Base-by-base conservation (phyloP, 768 basidiomycete genomes). In the Rhodotorula taiwanensis region DNA sequence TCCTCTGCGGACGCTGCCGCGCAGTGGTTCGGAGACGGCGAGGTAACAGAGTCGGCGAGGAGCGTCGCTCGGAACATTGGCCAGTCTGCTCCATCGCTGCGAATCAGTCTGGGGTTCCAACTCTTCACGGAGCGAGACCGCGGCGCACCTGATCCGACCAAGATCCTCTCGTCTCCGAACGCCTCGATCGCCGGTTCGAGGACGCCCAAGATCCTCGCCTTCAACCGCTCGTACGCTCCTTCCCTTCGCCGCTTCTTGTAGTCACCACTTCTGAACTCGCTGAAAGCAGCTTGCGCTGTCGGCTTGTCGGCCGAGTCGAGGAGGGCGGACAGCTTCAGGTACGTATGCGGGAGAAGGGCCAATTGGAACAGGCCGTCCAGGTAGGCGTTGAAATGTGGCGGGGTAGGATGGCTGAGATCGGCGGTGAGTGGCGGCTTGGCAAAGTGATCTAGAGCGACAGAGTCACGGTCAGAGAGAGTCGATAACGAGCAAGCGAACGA, bases 181-280 rank as follows among this genome's bases (percentile, higher is more conserved):
- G 67, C 67, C 53, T 69, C 67, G n/a, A 69, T 23, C 23, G 59
- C 59, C 0, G 67, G 67, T n/a, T 64, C 67, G 21, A 69, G 31
- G 23, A 61, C 64, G 2, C 39, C 50, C 13, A 49, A 1, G 27
- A 69, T 39, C 41, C 67, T 56, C 43, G 33, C 44, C 16, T 34
- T 31, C 23, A 66, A n/a, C n/a, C 44, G 34, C 28, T 55, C 61
- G 27, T 61, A 59, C 27, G 21, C 34, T 3, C 48, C 52, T 27
- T 61, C 66, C 34, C 43, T 55, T 10, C 55, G 18, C 43, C 52
- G 52, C 16, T 28, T 39, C 31, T 43, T 52, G 39, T 52, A 52
- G 6, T 52, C 51, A n/a, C 51, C 51, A n/a, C n/a, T 30, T 36
- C 50, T 36, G 51, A 45, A 64, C 20, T 61, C 62, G 4, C 18